Conservation (phyloP, 1,284 basidiomycete species). For the Cryptococcus sp. region DNA sequence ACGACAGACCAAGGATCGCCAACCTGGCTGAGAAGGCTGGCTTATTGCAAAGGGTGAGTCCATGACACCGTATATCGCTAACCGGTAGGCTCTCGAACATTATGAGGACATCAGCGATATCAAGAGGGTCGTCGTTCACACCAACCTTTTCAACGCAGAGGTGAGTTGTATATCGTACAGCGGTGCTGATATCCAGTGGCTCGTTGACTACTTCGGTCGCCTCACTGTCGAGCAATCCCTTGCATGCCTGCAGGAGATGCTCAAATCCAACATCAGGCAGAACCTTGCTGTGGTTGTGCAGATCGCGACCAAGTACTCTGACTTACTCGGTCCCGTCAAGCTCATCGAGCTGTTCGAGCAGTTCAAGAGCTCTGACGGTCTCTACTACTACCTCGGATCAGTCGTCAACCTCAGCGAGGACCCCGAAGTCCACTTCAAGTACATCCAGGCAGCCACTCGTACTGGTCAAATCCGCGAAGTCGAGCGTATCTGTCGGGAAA, state of each 20-base stretch:
- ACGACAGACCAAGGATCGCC: slow-evolving; percentile 94
- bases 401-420: slow-evolving; percentile 97
- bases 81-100: slow-evolving; percentile 83
- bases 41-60: slow-evolving; percentile 78
- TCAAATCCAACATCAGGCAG: slow-evolving; percentile 94
- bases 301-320: slow-evolving; percentile 98
- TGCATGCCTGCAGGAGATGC: slow-evolving; percentile 96
- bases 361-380: slow-evolving; percentile 96
- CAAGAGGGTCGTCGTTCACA: slow-evolving; percentile 96
- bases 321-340: slow-evolving; percentile 94
- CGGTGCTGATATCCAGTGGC: slow-evolving; percentile 65
- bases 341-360: slow-evolving; percentile 98
- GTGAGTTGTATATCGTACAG: slow-evolving; percentile 55
- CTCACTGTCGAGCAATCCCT: slow-evolving; percentile 99
- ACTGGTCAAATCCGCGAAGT: slow-evolving; percentile 99
- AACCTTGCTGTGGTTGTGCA: slow-evolving; percentile 97
- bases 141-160: slow-evolving; percentile 81
- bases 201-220: slow-evolving; percentile 95
- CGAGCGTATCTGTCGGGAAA: slow-evolving; percentile 97
- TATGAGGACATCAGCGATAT: slow-evolving; percentile 98
- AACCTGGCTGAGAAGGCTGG: slow-evolving; percentile 99
- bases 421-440: slow-evolving; percentile 99
- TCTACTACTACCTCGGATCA: slow-evolving; percentile 97
- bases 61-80: slow-evolving; percentile 6
- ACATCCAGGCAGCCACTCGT: slow-evolving; percentile 97